Base-by-base conservation (phyloP, 1,284 basidiomycete species). In the Sporisorium scitamineum region DNA sequence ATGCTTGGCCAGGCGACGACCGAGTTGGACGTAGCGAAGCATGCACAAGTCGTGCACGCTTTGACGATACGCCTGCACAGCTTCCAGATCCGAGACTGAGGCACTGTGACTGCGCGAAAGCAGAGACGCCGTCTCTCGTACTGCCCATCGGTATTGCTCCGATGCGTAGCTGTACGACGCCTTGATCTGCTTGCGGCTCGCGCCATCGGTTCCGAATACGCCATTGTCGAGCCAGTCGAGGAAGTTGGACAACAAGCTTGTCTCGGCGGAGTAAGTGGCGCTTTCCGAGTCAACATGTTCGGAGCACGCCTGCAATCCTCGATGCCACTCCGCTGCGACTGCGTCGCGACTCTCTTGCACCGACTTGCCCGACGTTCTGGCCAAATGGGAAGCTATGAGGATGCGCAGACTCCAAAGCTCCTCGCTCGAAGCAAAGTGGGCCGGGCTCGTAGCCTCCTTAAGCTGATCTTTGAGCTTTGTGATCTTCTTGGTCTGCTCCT, bases 321-420 rank as follows among this genome's bases (percentile, higher is more conserved):
- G 53, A 16, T 32, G 59, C 74, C 74, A 77, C 31, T 77, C 74
- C n/a, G 65, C 55, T 0, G 56, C 60, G 14, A 73, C 55, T 13
- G 56, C 14, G 10, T 66, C 61, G 16, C 61, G 55, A 20, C 63
- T 59, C n/a, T 54, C 45, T 16, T 61, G 54, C 6, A 55, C 14
- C 24, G 37, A 41, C 32, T 53, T 65, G 16, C 41, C 41, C 3
- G 69, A 71, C n/a, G 39, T 52, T 22, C 32, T 57, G 27, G 69
- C 63, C 14, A 71, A 31, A 5, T 56, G 61, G 6, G 64, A 59
- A 7, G 53, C 37, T 8, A 72, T 53, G 9, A 68, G 51, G 44
- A 77, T 70, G n/a, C 70, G 74, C 10, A 77, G 60, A 24, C 62
- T 29, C 74, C 74, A 77, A 1, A 77, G 62, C 22, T 77, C 70